A percentile compares a stretch with the other conserved stretches of the same genome.
Evolutionary conservation across 495 filamentous ascomycete genomes (phyloP).

Genomic region (Podospora pseudocomata): DNA sequence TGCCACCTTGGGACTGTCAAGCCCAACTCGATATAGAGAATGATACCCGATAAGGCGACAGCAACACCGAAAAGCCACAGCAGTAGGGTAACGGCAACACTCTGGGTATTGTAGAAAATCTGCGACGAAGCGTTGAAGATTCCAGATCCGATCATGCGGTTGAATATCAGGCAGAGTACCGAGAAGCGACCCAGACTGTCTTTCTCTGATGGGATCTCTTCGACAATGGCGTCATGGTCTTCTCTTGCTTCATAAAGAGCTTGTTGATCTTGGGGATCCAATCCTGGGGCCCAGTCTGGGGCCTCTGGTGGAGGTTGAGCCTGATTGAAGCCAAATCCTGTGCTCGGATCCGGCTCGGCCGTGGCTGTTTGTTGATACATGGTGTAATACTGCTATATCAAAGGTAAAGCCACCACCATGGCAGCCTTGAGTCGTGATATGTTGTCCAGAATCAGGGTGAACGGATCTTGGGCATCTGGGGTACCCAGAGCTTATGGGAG

Average conservation of each 20-base stretch:
- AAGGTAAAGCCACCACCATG: too few species aligned
- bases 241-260: conserved; percentile 17
- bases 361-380: conserved; percentile 2
- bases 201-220: conserved; percentile 19
- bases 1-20: conserved; percentile 19
- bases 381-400: neutral
- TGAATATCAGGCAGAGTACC: conserved; percentile 20
- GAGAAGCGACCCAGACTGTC: conserved; percentile 20
- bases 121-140: conserved; percentile 21
- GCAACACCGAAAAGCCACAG: conserved; percentile 19
- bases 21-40: conserved; percentile 25
- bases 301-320: neutral
- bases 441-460: too few species aligned
- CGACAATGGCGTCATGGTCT: conserved; percentile 18
- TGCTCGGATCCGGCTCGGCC: neutral
- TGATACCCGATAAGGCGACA: conserved; percentile 16
- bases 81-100: conserved; percentile 18
- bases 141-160: conserved; percentile 25
- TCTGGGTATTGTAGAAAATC: conserved; percentile 25
- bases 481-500: neutral
- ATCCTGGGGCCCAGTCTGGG: conserved; percentile 15
- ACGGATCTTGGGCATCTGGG: neutral
- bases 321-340: neutral
- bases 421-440: too few species aligned
- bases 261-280: conserved; percentile 14